Evolutionary conservation across 352 stramenopile species (phyloP), one percentile per base, ranked within the genome.

Genomic region (Pythium biforme): DNA sequence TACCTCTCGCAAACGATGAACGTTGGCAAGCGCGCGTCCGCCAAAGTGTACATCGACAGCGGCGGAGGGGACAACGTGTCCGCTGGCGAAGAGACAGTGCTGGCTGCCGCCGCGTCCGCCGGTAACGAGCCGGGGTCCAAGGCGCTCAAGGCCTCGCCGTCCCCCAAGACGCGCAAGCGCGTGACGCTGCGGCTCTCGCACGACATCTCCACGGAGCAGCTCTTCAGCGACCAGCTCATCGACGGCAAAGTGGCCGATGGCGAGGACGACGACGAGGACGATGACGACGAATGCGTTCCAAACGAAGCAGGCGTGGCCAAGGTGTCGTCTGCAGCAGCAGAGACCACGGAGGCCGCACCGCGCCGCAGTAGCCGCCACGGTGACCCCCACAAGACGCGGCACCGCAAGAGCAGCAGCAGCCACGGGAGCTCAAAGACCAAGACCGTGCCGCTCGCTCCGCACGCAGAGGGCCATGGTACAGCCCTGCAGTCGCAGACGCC

Each of bases 161-260:
- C 56, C 17, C 37, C 47, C 37, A 34, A 62, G 39, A 45, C 56
- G 2, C 41, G 34, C 4, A 64, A 51, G 41, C 52, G 65, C n/a
- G 29, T 55, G 39, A 61, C 54, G 15, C 23, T 59, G 26, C 29
- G 27, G 26, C 65, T 86, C 22, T 86, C 75, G 50, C 73, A 89
- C 55, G 79, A 89, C 43, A 89, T 89, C 40, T 87, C 79, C 27
- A 89, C 77, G 17, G 79, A 89, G 64, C 79, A 89, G 55, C 70
- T 89, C 55, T 75, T 89, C 51, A 76, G 69, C 5, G 79, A 89
- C 26, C 69, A 84, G 8, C 70, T 89, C 9, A 84, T 87, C 29
- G 77, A 87, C 56, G 75, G 70, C 51, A 84, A 86, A 62, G 77
- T 89, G 19, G 69, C 74, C 1, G 79, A 86, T 46, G 74, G 64